Evolutionary conservation across 179 eudicot genomes (phyloP).

Genomic region (Silene noctiflora): DNA sequence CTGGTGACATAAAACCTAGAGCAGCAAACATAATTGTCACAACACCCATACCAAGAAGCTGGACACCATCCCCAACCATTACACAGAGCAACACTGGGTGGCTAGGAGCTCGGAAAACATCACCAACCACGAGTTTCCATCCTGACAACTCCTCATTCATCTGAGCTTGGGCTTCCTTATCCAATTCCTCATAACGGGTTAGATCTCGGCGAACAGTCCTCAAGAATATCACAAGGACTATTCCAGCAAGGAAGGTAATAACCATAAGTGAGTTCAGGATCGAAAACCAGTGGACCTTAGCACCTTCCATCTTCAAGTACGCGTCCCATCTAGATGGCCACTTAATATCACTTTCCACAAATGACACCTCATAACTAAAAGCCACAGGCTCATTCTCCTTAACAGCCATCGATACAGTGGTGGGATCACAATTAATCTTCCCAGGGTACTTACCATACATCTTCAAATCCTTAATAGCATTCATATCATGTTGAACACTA

Average conservation of each 20-base stretch:
- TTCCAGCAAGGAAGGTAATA: constrained; percentile 45
- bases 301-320: constrained; percentile 43
- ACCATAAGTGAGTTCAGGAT: constrained; percentile 40
- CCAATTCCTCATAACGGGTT: constrained; percentile 40
- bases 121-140: constrained; percentile 41
- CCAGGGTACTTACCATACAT: constrained; percentile 33
- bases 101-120: constrained; percentile 33
- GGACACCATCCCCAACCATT: constrained; percentile 39
- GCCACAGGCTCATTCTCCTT: constrained; percentile 34
- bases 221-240: constrained; percentile 42
- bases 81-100: constrained; percentile 32
- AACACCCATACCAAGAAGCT: constrained; percentile 36
- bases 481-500: constrained; percentile 35
- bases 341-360: constrained; percentile 39
- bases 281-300: constrained; percentile 44
- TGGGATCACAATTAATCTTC: constrained; percentile 39
- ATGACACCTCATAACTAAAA: constrained; percentile 37
- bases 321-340: constrained; percentile 50
- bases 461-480: constrained; percentile 27
- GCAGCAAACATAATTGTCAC: constrained; percentile 42
- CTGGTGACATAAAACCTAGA: constrained; percentile 45
- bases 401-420: constrained; percentile 34
- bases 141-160: constrained; percentile 40
- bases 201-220: constrained; percentile 42
- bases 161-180: constrained; percentile 43